Evolutionary conservation across 148 eudicot species (phyloP), one percentile per base, ranked within the genome.

Genomic region (Rhododendron kiyosumense): DNA sequence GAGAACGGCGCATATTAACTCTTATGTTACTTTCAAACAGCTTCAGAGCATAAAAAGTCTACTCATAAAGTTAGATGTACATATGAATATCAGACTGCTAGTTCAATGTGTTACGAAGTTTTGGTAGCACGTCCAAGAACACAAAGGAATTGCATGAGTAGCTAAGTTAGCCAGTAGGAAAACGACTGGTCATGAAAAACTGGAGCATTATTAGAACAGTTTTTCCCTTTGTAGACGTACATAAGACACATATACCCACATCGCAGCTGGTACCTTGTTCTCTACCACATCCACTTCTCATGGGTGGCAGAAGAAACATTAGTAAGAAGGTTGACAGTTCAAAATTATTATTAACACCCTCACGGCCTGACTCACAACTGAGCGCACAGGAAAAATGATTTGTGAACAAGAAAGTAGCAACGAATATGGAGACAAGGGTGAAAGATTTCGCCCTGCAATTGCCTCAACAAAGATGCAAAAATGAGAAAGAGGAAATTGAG

Each of bases 391-490:
- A 79, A 7, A 46, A 41, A 46, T 2, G 17, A 52, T 52, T 54
- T 8, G n/a, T 54, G 71, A 54, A 57, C 67, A 34, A 15, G 26
- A 81, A 54, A 78, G 63, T 57, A 34, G 48, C 83, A 34, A 32
- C 46, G 8, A 20, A 54, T 48, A 54, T 81, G 65, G 9, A 4
- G 22, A 22, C 15, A 49, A 18, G 22, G 57, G 34, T 26, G 28
- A 59, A 59, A 57, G 71, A 57, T 24, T 57, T 54, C 10, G 73
- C 15, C 28, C 69, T 32, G 73, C 41, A 57, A 34, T 34, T 32
- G 71, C 84, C 20, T 34, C 71, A 80, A 17, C 9, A 32, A 80
- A 79, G 57, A 81, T 81, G 83, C 83, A 81, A 81, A 78, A 45
- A 45, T 3, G 1, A 14, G 13, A 79, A 51, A 26, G 38, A 80